Conservation (phyloP, 1,284 basidiomycete species). For the Cutaneotrichosporon curvatum region DNA sequence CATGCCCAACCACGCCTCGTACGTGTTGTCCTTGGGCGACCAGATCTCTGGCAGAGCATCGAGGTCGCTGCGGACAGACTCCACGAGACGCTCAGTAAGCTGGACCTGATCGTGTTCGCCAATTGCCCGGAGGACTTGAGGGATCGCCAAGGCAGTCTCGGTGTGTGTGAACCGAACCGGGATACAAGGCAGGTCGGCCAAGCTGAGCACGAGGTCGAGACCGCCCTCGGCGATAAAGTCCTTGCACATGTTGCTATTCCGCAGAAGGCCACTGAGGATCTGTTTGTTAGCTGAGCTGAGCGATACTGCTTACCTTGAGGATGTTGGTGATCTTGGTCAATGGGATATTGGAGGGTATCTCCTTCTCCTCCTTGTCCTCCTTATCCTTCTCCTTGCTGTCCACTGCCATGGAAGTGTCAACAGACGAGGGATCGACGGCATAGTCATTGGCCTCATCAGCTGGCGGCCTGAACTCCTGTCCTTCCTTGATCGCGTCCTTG, state of each 20-base stretch:
- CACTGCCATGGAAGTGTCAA: neutral
- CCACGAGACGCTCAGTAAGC: conserved; percentile 64
- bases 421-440: conserved; percentile 4
- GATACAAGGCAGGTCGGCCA: conserved; percentile 77
- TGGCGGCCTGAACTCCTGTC: conserved; percentile 21
- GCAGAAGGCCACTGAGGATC: conserved; percentile 9
- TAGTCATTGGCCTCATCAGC: conserved; percentile 21
- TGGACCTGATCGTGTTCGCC: conserved; percentile 75
- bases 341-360: conserved; percentile 14
- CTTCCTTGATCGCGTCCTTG: conserved; percentile 53
- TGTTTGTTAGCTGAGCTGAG: neutral
- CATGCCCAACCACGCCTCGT: conserved; percentile 53
- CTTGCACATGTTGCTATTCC: conserved; percentile 57
- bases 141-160: conserved; percentile 69
- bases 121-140: conserved; percentile 81
- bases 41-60: conserved; percentile 67
- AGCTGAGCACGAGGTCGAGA: conserved; percentile 63
- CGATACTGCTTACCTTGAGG: conserved; percentile 19
- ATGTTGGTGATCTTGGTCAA: conserved; percentile 24
- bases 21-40: conserved; percentile 48
- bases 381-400: neutral
- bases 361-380: conserved; percentile 11
- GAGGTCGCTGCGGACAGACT: conserved; percentile 65
- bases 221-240: conserved; percentile 75
- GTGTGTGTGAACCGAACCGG: conserved; percentile 84